Evolutionary conservation across 495 filamentous ascomycete species (phyloP).

Genomic region (Penicillium turbatum): DNA sequence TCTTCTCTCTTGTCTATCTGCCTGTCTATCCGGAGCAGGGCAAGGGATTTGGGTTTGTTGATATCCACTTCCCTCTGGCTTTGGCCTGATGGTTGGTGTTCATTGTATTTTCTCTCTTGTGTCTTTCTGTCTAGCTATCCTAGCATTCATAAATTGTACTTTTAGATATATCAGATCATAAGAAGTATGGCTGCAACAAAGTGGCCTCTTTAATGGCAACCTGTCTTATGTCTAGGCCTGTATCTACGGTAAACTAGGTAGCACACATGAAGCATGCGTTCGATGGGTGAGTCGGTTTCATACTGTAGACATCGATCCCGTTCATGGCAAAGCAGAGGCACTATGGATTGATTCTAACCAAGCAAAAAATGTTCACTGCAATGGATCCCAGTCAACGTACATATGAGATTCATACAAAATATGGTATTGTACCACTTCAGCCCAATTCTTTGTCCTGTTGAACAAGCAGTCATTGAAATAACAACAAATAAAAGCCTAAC

Average conservation of each 20-base stretch:
- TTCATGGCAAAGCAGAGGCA: not conserved
- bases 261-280: too few relatives aligned
- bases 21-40: constrained; percentile 1
- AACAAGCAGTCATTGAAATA: not conserved
- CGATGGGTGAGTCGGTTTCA: too few relatives aligned
- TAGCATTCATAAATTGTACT: constrained; percentile 52
- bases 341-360: not conserved
- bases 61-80: constrained; percentile 16
- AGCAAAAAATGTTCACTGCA: not conserved
- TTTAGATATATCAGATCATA: constrained; percentile 43
- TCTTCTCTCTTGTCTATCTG: not conserved
- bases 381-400: not conserved
- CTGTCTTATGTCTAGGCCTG: not conserved
- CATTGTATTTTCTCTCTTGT: constrained; percentile 18
- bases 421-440: not conserved
- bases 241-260: not conserved
- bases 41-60: constrained; percentile 12
- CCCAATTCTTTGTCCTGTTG: not conserved
- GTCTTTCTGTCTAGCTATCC: constrained; percentile 14
- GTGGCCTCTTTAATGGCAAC: not conserved
- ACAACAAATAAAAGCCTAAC: constrained; percentile 1
- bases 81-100: constrained; percentile 17
- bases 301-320: not conserved
- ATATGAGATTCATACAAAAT: not conserved
- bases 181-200: constrained; percentile 1